These are phyloP conservation scores for Epichloe brachyelytri DNA, from an alignment of 2,329 filamentous ascomycete species.

Conservation along the genomic window DNA sequence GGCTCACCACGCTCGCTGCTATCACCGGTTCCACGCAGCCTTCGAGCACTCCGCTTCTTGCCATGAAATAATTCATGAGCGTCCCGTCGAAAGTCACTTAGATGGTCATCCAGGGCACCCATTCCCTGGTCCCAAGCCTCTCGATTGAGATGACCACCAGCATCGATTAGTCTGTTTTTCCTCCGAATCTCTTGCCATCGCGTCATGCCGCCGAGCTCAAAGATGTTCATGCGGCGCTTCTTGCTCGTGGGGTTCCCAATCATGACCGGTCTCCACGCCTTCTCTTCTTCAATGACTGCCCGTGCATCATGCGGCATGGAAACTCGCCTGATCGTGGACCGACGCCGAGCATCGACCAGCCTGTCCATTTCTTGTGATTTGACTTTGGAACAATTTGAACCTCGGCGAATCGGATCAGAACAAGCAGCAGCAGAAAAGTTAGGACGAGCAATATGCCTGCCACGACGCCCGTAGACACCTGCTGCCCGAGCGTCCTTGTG, in stretches of 20 bases:
- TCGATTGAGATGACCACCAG: slow-evolving; percentile 23
- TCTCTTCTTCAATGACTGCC: slow-evolving; percentile 34
- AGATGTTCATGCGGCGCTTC: slow-evolving; percentile 54
- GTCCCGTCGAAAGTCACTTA: slow-evolving; percentile 22
- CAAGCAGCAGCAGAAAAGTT: slow-evolving; percentile 47
- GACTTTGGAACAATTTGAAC: slow-evolving; percentile 56
- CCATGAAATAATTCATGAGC: slow-evolving; percentile 19
- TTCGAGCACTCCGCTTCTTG: slow-evolving; percentile 12
- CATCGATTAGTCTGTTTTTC: slow-evolving; percentile 44
- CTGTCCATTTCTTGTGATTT: slow-evolving; percentile 41
- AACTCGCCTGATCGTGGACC: slow-evolving; percentile 32
- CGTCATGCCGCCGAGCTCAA: slow-evolving; percentile 56
- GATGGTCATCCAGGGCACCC: slow-evolving; percentile 24
- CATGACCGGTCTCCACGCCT: slow-evolving; percentile 56
- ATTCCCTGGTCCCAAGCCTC: slow-evolving; percentile 23
- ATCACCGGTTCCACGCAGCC: slow-evolving; percentile 16
- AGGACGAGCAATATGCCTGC: slow-evolving; percentile 53
- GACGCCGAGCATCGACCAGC: slow-evolving; percentile 34
- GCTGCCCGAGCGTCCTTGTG: slow-evolving; percentile 52
- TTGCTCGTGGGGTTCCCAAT: slow-evolving; percentile 60
- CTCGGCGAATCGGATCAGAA: slow-evolving; percentile 51
- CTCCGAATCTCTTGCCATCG: slow-evolving; percentile 61
- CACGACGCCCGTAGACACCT: slow-evolving; percentile 54
- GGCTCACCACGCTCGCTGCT: slow-evolving; percentile 16
- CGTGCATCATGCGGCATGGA: slow-evolving; percentile 26